Evolutionary conservation across 305 asterid genomes (phyloP).

Genomic region (Fraxinus velutina): DNA sequence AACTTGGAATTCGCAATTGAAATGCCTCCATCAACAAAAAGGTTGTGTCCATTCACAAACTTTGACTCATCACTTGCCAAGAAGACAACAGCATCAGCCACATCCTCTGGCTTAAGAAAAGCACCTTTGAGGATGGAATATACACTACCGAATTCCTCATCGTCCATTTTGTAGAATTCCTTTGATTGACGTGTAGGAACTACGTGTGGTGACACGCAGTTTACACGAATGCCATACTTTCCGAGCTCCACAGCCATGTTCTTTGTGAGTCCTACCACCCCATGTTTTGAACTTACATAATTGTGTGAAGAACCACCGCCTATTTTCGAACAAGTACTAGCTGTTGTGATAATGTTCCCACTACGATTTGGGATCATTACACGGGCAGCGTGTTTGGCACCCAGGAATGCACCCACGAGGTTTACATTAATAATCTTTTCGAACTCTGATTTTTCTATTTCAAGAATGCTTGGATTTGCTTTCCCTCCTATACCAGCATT

Average conservation of each 20-base stretch:
- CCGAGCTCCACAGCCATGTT: constrained; percentile 24
- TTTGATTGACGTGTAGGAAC: background rate
- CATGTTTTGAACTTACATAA: constrained; percentile 22
- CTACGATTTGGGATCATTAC: constrained; percentile 17
- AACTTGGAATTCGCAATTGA: constrained; percentile 18
- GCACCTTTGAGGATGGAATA: constrained; percentile 16
- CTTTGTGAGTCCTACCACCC: constrained; percentile 21
- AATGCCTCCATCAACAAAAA: constrained; percentile 23
- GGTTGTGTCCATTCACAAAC: constrained; percentile 21
- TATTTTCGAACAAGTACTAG: background rate
- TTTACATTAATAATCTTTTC: constrained; percentile 8
- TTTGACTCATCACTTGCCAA: constrained; percentile 22
- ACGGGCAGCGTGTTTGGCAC: constrained; percentile 25
- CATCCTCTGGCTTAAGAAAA: constrained; percentile 1
- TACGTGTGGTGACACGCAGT: constrained; percentile 23
- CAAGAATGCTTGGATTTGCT: background rate
- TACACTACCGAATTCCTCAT: background rate
- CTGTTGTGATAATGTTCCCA: constrained; percentile 17
- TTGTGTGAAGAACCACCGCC: constrained; percentile 12
- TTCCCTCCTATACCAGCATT: constrained; percentile 10
- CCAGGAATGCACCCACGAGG: constrained; percentile 12
- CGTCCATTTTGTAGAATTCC: background rate
- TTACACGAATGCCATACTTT: constrained; percentile 23
- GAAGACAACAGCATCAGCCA: constrained; percentile 20
- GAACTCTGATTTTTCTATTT: background rate